Percentiles rank a stretch among this genome's conserved stretches.
These are phyloP conservation scores for Neofusicoccum ribis DNA, from an alignment of 2,329 filamentous ascomycete species.

Conservation along the genomic window DNA sequence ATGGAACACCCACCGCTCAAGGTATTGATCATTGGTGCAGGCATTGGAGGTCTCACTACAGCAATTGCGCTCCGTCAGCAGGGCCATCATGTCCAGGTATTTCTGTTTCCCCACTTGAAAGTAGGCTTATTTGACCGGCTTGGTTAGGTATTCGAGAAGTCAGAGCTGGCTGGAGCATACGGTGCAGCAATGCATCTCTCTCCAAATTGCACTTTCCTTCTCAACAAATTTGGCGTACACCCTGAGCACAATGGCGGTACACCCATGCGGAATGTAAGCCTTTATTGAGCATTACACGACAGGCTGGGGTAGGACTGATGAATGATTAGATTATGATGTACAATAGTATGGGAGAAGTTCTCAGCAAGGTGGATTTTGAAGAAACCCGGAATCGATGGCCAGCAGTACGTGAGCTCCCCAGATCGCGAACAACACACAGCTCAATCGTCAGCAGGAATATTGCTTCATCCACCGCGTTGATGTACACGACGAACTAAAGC, in stretches of 20 bases:
- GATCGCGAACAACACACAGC: too few species aligned
- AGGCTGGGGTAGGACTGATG: background rate
- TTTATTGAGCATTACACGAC: too few species aligned
- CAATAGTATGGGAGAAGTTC: background rate
- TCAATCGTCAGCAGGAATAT: background rate
- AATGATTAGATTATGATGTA: background rate
- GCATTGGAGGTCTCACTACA: conserved; percentile 55
- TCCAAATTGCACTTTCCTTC: conserved; percentile 61
- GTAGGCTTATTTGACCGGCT: too few species aligned
- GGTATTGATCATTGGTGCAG: conserved; percentile 44
- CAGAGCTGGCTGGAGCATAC: conserved; percentile 55
- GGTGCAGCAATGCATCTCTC: conserved; percentile 64
- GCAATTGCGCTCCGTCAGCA: conserved; percentile 56
- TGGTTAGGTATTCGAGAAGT: conserved; percentile 56
- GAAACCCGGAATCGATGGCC: background rate
- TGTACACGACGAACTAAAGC: conserved; percentile 56
- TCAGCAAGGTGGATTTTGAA: background rate
- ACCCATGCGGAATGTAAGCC: background rate
- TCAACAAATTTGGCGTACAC: conserved; percentile 48
- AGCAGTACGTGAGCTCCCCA: background rate
- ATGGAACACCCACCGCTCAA: conserved; percentile 21
- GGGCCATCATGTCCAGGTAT: conserved; percentile 47
- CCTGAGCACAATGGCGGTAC: conserved; percentile 42
- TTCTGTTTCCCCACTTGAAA: too few species aligned
- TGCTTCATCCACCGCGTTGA: conserved; percentile 52